phyloP scores from a whole-genome alignment of 176 grass and related monocot species.

The Microstegium vimineum region DNA sequence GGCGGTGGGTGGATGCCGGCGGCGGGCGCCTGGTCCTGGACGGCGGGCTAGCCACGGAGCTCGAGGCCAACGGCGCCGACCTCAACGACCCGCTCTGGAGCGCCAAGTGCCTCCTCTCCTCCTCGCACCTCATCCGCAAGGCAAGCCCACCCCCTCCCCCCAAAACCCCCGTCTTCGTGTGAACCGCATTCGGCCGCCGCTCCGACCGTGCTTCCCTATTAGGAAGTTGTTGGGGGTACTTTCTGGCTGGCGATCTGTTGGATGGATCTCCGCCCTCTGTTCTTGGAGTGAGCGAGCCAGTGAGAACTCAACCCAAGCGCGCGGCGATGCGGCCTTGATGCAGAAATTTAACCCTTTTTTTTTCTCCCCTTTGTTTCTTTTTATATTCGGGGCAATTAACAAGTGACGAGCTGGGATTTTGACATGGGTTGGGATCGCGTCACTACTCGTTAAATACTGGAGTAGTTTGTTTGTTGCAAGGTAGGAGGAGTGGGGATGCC shows the following conservation, averaged over 20 bases:
- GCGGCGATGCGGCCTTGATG: neutral
- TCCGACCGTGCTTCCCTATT: neutral
- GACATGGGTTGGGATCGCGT: neutral
- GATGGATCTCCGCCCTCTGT: neutral
- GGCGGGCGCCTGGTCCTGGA: conserved; percentile 67
- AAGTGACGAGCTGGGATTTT: neutral
- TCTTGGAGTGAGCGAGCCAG: neutral
- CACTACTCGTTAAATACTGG: neutral
- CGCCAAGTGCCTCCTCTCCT: conserved; percentile 82
- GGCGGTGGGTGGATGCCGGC: conserved; percentile 46
- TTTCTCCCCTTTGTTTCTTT: neutral
- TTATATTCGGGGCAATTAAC: neutral
- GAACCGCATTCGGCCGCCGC: neutral
- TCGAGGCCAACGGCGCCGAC: conserved; percentile 86
- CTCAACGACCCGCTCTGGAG: conserved; percentile 99
- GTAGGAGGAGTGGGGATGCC: neutral
- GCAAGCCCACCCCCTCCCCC: neutral
- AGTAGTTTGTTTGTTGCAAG: neutral
- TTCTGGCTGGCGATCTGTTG: neutral
- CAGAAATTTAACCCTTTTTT: neutral
- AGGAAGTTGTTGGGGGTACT: neutral
- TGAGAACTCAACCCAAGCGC: neutral
- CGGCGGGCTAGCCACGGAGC: conserved; percentile 94
- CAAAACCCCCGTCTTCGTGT: neutral
- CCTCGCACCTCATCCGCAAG: conserved; percentile 83